phyloP scores from a whole-genome alignment of 2,329 filamentous ascomycete species.

The Coniochaeta sp. region DNA sequence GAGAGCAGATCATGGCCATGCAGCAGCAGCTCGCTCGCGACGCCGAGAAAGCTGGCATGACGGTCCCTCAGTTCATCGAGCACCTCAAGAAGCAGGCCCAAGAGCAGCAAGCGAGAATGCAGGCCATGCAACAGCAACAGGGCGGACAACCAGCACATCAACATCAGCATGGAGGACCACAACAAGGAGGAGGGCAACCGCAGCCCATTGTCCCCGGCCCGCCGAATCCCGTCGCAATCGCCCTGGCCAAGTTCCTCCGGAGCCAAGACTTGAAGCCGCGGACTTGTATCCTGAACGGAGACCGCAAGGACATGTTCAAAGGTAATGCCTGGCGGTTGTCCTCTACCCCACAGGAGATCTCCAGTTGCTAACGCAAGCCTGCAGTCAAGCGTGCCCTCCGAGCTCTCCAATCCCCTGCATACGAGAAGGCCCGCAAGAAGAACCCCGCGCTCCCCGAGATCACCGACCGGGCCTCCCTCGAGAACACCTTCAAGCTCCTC shows the following conservation, averaged over 20 bases:
- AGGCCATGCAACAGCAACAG: constrained; percentile 28
- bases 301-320: constrained; percentile 97
- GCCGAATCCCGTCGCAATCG: constrained; percentile 81
- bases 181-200: constrained; percentile 26
- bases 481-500: constrained; percentile 91
- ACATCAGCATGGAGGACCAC: constrained; percentile 35
- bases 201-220: constrained; percentile 71
- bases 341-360: neutral
- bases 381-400: constrained; percentile 93
- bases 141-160: constrained; percentile 21
- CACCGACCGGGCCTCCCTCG: constrained; percentile 78
- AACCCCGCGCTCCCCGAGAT: constrained; percentile 84
- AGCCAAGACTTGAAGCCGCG: constrained; percentile 79
- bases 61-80: constrained; percentile 76
- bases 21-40: constrained; percentile 76
- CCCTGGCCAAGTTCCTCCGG: constrained; percentile 81
- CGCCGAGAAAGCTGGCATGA: constrained; percentile 77
- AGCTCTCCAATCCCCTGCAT: constrained; percentile 80
- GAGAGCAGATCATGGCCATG: constrained; percentile 80
- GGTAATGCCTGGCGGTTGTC: constrained; percentile 40
- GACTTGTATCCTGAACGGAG: constrained; percentile 89
- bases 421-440: constrained; percentile 83
- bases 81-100: constrained; percentile 52
- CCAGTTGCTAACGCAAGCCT: constrained; percentile 9
- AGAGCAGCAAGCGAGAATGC: constrained; percentile 42